A percentile compares a stretch with the other conserved stretches of the same genome.
phyloP scores from a whole-genome alignment of 225 moss, liverwort and hornwort species.

The Bryum argenteum region DNA sequence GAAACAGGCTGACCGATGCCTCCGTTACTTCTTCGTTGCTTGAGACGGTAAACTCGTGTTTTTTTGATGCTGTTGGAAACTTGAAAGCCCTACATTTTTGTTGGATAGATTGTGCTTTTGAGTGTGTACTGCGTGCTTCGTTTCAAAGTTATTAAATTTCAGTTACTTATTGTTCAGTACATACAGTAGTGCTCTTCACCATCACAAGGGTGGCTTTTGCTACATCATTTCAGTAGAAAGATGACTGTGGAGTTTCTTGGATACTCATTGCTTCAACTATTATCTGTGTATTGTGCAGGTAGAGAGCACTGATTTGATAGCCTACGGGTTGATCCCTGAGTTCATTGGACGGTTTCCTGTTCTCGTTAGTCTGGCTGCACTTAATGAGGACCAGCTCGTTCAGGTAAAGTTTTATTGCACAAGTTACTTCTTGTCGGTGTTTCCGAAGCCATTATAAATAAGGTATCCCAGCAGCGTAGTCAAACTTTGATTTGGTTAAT shows the following conservation, averaged over 20 bases:
- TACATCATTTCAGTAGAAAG: slow-evolving; percentile 4
- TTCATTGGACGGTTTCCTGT: slow-evolving; percentile 94
- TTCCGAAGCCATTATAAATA: neutral
- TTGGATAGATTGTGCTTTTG: slow-evolving; percentile 3
- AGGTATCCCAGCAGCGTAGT: slow-evolving; percentile 5
- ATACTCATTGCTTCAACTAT: slow-evolving; percentile 1
- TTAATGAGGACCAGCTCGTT: slow-evolving; percentile 89
- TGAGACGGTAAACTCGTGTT: slow-evolving; percentile 59
- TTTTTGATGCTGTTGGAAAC: neutral
- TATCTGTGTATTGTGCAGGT: slow-evolving; percentile 52
- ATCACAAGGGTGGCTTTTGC: neutral
- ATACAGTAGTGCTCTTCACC: slow-evolving; percentile 1
- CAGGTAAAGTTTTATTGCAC: slow-evolving; percentile 54
- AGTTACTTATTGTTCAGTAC: slow-evolving; percentile 5
- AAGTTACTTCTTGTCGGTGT: neutral
- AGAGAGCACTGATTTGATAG: slow-evolving; percentile 90
- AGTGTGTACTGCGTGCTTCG: neutral
- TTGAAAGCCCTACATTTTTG: neutral
- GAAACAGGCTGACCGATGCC: slow-evolving; percentile 67
- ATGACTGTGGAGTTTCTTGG: slow-evolving; percentile 2
- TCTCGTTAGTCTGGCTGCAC: slow-evolving; percentile 81
- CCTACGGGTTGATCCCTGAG: slow-evolving; percentile 93
- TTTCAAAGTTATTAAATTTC: neutral
- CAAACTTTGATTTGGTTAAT: slow-evolving; percentile 3
- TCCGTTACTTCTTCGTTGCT: slow-evolving; percentile 62